Conservation (phyloP, 257 asterid species). For the Fraxinus excelsior region DNA sequence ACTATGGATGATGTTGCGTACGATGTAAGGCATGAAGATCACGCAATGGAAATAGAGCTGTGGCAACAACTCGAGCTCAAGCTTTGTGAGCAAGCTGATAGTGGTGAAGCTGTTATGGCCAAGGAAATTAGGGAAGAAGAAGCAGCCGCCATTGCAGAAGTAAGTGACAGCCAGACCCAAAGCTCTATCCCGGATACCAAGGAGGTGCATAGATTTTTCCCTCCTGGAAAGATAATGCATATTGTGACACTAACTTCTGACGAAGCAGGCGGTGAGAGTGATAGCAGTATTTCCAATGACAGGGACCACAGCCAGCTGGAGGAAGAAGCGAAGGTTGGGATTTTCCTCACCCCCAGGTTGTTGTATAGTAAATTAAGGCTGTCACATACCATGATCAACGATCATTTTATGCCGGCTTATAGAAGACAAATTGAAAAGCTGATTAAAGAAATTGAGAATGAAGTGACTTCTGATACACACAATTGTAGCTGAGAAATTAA, state of each 20-base stretch:
- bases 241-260: conserved; percentile 65
- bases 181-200: conserved; percentile 57
- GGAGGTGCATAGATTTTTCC: conserved; percentile 91
- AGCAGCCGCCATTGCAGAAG: conserved; percentile 76
- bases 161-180: conserved; percentile 44
- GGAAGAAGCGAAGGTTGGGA: conserved; percentile 56
- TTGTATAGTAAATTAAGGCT: conserved; percentile 81
- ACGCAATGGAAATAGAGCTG: conserved; percentile 82
- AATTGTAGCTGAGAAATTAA: conserved; percentile 25
- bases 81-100: conserved; percentile 56
- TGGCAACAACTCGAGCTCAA: conserved; percentile 97
- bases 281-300: conserved; percentile 30
- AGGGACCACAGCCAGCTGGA: conserved; percentile 32
- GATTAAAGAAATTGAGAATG: conserved; percentile 61
- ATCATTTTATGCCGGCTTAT: conserved; percentile 94
- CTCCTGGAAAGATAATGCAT: conserved; percentile 88
- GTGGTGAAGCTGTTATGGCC: conserved; percentile 50
- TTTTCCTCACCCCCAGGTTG: conserved; percentile 75
- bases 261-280: conserved; percentile 38
- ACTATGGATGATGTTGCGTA: conserved; percentile 42
- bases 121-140: conserved; percentile 85
- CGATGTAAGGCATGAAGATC: conserved; percentile 55
- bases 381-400: conserved; percentile 88
- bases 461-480: conserved; percentile 28
- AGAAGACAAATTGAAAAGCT: conserved; percentile 79